Evolutionary conservation across 768 basidiomycete species (phyloP), one percentile per base, ranked within the genome.

Genomic region (Mycena vulgaris): DNA sequence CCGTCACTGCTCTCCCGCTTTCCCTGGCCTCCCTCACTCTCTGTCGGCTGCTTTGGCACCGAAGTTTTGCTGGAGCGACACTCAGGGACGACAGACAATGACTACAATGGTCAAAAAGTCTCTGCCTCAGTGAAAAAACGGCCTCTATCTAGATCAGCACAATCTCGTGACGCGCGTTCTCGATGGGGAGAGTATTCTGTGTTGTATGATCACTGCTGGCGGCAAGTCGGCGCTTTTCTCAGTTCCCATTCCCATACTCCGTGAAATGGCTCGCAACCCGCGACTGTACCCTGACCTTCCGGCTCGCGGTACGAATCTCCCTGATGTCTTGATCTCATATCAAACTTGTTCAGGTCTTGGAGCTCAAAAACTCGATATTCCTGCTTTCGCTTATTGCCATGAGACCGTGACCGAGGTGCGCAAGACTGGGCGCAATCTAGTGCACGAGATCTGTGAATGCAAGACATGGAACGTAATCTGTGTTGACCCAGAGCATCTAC

Each of bases 231-330:
- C n/a, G n/a, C n/a, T n/a, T n/a, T n/a, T n/a, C n/a, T n/a, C n/a
- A n/a, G n/a, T n/a, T n/a, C n/a, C n/a, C n/a, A n/a, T n/a, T n/a
- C n/a, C n/a, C n/a, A n/a, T n/a, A n/a, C n/a, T n/a, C n/a, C n/a
- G n/a, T n/a, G n/a, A n/a, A n/a, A n/a, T n/a, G n/a, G n/a, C n/a
- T n/a, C n/a, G n/a, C n/a, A n/a, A n/a, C n/a, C n/a, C n/a, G n/a
- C n/a, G n/a, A n/a, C n/a, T n/a, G n/a, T n/a, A n/a, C n/a, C n/a
- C 66, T 3, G 45, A 49, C 19, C 45, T 68, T 28, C 66, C 28
- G 16, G 16, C 13, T 21, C 56, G 58, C 17, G 27, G 57, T 52
- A 39, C 28, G 57, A 31, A 10, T n/a, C 30, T n/a, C 6, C 16
- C 14, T 37, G 6, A 7, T 6, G 6, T 37, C 8, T 14, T 37